phyloP scores from a whole-genome alignment of 129 eudicot genomes.

The Heracleum sosnowskyi region DNA sequence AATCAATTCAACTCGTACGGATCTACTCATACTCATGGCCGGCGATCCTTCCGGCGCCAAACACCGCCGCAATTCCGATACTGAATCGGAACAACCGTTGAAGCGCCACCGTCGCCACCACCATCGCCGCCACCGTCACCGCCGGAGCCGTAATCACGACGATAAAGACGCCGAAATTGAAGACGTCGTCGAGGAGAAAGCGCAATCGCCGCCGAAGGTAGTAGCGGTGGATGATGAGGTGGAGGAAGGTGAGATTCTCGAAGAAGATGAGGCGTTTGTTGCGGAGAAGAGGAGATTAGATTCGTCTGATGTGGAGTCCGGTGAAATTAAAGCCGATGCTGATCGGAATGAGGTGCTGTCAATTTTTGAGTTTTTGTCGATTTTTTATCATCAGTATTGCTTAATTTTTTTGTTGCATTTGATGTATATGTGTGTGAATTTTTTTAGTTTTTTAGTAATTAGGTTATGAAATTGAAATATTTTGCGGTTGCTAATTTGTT shows the following conservation, averaged over 20 bases:
- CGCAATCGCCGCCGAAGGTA: conserved; percentile 16
- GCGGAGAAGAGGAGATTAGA: conserved; percentile 21
- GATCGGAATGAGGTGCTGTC: conserved; percentile 49
- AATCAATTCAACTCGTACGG: background rate
- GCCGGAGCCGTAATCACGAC: conserved; percentile 28
- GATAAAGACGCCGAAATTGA: conserved; percentile 26
- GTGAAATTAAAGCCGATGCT: conserved; percentile 37
- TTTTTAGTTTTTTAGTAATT: background rate
- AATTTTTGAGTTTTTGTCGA: background rate
- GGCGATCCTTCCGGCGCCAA: conserved; percentile 50
- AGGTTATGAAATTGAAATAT: background rate
- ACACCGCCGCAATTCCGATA: conserved; percentile 61
- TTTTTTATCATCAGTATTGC: background rate
- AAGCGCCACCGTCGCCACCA: conserved; percentile 58
- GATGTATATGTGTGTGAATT: conserved; percentile 5
- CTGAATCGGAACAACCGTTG: conserved; percentile 58
- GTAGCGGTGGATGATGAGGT: conserved; percentile 59
- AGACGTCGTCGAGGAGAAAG: conserved; percentile 17
- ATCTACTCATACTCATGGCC: conserved; percentile 36
- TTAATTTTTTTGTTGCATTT: conserved; percentile 4
- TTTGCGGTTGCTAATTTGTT: background rate
- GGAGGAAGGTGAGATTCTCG: conserved; percentile 98
- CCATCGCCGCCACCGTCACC: conserved; percentile 24
- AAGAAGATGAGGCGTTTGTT: conserved; percentile 37
- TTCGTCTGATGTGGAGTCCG: conserved; percentile 62